Evolutionary conservation across 768 basidiomycete species (phyloP), one percentile per base, ranked within the genome.

Genomic region (Serendipita sp.): DNA sequence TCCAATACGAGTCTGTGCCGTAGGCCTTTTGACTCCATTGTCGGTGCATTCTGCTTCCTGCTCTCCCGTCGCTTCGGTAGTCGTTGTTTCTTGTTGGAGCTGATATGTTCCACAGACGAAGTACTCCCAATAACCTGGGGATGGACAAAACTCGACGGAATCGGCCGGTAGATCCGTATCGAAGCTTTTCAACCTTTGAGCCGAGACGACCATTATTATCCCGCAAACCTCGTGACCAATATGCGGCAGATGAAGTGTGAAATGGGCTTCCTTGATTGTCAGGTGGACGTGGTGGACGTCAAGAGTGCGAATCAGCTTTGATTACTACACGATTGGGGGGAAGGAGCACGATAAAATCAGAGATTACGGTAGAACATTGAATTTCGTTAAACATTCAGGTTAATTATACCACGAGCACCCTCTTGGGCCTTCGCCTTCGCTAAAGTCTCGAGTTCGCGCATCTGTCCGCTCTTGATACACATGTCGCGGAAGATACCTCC

Each of bases 31-130:
- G 48, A 8, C 30, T 16, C 13, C 68, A 70, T 63, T 60, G 70
- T 67, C 52, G 2, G 92, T 93, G 32, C 74, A 77, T 67, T 90
- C 75, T 36, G 70, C 73, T 70, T 83, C 80, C 45, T 68, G 48
- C 5, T 41, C 13, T 41, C 7, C 41, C 2, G 41, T 13, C 63
- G 63, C 10, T 30, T 16, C 58, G 30, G 3, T 45, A 65, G 51
- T 44, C 65, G 32, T 67, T 65, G 2, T 15, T 65, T 60, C 60
- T 63, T 34, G 65, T 47, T 63, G 46, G 52, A 38, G 79, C 69
- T 90, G 85, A 75, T 99, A 99, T 0, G 95, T 97, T 23, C 95
- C 95, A 69, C 91, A 91, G 1, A 86, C 87, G 66, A 97, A 80
- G 32, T 96, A 74, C 68, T 86, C 76, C 2, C 78, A 75, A 58